Conservation (phyloP, 2,329 filamentous ascomycete species). For the Colletotrichum acutatum region DNA sequence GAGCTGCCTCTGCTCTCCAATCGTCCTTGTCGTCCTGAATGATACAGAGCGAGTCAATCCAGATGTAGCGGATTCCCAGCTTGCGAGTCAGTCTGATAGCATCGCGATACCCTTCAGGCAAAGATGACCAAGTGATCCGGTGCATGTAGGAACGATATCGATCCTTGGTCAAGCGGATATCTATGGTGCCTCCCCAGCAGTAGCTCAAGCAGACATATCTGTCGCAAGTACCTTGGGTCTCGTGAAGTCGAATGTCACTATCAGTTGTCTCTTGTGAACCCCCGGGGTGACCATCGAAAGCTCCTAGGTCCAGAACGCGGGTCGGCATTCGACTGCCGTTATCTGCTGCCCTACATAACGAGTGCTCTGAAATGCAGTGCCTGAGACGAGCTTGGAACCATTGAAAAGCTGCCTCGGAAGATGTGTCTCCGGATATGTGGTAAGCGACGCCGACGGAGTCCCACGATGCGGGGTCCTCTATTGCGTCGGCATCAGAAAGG, state of each 20-base stretch:
- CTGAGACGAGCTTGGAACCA: not conserved
- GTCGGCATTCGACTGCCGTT: not conserved
- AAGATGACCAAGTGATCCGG: not conserved
- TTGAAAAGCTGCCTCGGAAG: not conserved
- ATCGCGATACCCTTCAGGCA: not conserved
- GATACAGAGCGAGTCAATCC: not conserved
- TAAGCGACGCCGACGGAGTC: not conserved
- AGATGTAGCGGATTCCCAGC: not conserved
- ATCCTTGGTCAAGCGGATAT: not conserved
- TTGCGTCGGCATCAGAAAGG: not conserved
- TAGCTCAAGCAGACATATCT: not conserved
- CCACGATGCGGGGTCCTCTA: not conserved
- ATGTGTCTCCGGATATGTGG: not conserved
- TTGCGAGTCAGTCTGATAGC: not conserved
- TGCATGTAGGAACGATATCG: not conserved
- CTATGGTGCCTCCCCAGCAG: not conserved
- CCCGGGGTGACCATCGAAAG: not conserved
- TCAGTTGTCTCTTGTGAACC: not conserved
- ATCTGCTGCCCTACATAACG: not conserved
- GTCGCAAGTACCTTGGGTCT: not conserved
- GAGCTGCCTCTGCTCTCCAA: not conserved
- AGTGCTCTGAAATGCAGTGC: not conserved
- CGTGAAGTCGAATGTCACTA: not conserved
- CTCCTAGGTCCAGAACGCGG: not conserved
- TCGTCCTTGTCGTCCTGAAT: not conserved